A percentile compares a stretch with the other conserved stretches of the same genome.
Evolutionary conservation across 805 yeast genomes (phyloP).

Genomic region (Sungouiozyma ichnusensis): DNA sequence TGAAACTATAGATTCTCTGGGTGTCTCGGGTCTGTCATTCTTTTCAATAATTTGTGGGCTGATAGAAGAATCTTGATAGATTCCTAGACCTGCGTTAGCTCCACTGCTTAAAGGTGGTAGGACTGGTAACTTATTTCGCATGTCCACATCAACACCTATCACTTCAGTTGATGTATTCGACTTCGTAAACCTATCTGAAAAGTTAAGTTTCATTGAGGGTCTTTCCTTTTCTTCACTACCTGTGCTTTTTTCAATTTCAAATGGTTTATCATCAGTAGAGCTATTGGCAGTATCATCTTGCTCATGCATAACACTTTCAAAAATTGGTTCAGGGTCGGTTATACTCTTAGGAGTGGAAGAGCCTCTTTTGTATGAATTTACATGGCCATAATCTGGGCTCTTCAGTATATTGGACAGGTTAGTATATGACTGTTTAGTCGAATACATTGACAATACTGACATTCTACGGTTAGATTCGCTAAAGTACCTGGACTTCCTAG

Average conservation of each 20-base stretch:
- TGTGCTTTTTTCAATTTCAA: slow-evolving; percentile 11
- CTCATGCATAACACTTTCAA: slow-evolving; percentile 21
- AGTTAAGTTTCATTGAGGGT: slow-evolving; percentile 27
- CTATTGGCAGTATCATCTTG: slow-evolving; percentile 9
- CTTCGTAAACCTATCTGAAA: slow-evolving; percentile 30
- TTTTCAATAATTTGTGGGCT: neutral
- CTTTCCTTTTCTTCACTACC: slow-evolving; percentile 5
- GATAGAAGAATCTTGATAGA: slow-evolving; percentile 14
- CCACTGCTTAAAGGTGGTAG: slow-evolving; percentile 22
- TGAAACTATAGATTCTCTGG: neutral
- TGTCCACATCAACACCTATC: neutral
- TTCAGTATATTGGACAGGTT: slow-evolving; percentile 41
- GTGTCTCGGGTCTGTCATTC: neutral
- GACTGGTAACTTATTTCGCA: slow-evolving; percentile 15
- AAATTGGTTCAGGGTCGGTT: slow-evolving; percentile 22
- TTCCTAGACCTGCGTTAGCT: slow-evolving; percentile 20
- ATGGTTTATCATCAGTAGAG: slow-evolving; percentile 19
- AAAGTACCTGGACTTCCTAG: slow-evolving; percentile 55
- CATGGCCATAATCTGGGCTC: slow-evolving; percentile 10
- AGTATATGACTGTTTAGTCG: slow-evolving; percentile 54
- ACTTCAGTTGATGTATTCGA: slow-evolving; percentile 4
- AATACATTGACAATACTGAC: slow-evolving; percentile 61
- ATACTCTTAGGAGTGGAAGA: slow-evolving; percentile 12
- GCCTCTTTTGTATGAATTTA: slow-evolving; percentile 4
- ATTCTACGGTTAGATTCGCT: slow-evolving; percentile 55